Evolutionary conservation across 805 yeast genomes (phyloP).

Genomic region (Starmera amethionina): DNA sequence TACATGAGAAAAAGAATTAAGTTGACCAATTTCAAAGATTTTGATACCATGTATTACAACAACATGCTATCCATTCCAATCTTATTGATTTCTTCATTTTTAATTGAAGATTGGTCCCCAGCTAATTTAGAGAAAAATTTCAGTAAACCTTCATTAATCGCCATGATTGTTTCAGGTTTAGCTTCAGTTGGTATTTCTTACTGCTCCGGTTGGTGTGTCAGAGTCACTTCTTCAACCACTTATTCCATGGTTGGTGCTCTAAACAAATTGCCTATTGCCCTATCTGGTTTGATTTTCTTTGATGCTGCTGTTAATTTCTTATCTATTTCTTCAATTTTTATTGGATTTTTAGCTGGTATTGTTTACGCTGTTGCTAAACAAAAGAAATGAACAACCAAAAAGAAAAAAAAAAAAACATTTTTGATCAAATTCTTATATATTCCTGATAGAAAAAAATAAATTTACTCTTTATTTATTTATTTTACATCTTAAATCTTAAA

Average conservation of each 20-base stretch:
- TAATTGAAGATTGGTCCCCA: slow-evolving; percentile 89
- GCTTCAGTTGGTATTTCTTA: slow-evolving; percentile 95
- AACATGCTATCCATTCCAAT: slow-evolving; percentile 90
- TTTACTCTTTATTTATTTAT: too few species aligned
- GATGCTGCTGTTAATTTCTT: slow-evolving; percentile 92
- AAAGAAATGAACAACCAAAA: slow-evolving; percentile 18
- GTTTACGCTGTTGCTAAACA: slow-evolving; percentile 95
- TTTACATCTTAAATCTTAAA: too few species aligned
- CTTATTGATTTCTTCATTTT: slow-evolving; percentile 60
- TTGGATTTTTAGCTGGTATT: slow-evolving; percentile 93
- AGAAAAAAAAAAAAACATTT: not conserved
- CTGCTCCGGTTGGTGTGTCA: slow-evolving; percentile 99
- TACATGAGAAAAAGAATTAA: slow-evolving; percentile 97
- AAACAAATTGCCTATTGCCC: slow-evolving; percentile 95
- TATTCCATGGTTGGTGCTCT: slow-evolving; percentile 99
- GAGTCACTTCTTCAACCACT: slow-evolving; percentile 97
- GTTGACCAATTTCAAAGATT: slow-evolving; percentile 92
- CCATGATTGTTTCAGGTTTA: slow-evolving; percentile 87
- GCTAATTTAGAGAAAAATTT: slow-evolving; percentile 69
- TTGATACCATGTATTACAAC: slow-evolving; percentile 97
- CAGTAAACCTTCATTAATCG: slow-evolving; percentile 58
- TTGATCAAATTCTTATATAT: not conserved
- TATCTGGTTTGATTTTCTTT: slow-evolving; percentile 89
- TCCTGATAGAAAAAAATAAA: too few species aligned
- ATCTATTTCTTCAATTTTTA: slow-evolving; percentile 80